Conservation (phyloP, 2,329 filamentous ascomycete species). For the Hypoxylon sp. region DNA sequence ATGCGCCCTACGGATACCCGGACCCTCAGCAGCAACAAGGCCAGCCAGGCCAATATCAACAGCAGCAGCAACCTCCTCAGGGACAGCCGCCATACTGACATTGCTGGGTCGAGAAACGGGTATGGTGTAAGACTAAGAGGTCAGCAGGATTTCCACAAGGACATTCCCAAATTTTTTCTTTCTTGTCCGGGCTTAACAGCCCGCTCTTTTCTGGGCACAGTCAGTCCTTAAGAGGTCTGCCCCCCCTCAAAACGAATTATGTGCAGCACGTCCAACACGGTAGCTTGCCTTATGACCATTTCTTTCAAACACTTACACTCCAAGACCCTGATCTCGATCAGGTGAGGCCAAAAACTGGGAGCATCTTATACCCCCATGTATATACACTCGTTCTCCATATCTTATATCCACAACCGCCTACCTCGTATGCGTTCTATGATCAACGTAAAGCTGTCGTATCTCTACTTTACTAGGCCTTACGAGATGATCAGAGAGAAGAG, state of each 20-base stretch:
- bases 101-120: conserved; percentile 2
- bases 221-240: conserved; percentile 12
- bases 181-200: conserved; percentile 5
- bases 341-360: not conserved
- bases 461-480: not conserved
- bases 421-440: conserved; percentile 6
- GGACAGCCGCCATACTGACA: conserved; percentile 53
- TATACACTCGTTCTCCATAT: conserved; percentile 30
- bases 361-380: conserved; percentile 17
- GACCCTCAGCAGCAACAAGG: conserved; percentile 54
- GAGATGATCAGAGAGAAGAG: not conserved
- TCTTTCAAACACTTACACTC: conserved; percentile 11
- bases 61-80: conserved; percentile 50
- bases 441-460: not conserved
- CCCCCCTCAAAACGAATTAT: conserved; percentile 15
- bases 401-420: conserved; percentile 5
- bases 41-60: conserved; percentile 44
- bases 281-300: conserved; percentile 17
- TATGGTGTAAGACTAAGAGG: conserved; percentile 1
- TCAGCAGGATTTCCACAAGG: conserved; percentile 3
- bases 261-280: conserved; percentile 10
- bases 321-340: not conserved
- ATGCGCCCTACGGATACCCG: conserved; percentile 55
- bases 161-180: conserved; percentile 2
- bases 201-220: conserved; percentile 1